Evolutionary conservation across 805 yeast species (phyloP).

Genomic region (Lipomyces kockii): DNA sequence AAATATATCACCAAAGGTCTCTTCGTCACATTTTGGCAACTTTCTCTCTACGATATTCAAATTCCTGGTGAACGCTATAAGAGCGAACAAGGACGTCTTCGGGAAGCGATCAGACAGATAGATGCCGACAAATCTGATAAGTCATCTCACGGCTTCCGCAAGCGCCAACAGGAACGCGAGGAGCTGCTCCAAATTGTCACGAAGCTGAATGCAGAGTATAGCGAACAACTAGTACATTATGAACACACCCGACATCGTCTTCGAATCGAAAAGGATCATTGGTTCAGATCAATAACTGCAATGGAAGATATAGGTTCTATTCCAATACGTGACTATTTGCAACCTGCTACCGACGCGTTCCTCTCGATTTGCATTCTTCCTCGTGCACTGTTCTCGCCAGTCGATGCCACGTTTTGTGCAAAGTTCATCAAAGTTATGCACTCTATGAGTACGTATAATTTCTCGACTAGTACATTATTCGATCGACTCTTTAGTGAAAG

Average conservation of each 20-base stretch:
- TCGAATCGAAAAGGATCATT: constrained; percentile 38
- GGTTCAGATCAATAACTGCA: constrained; percentile 40
- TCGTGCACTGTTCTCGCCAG: constrained; percentile 74
- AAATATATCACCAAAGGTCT: constrained; percentile 47
- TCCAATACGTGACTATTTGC: constrained; percentile 6
- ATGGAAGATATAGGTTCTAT: neutral
- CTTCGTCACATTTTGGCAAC: constrained; percentile 71
- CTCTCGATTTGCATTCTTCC: constrained; percentile 74
- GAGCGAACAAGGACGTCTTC: constrained; percentile 51
- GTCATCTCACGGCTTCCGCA: constrained; percentile 7
- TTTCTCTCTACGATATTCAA: constrained; percentile 71
- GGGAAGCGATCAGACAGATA: constrained; percentile 39
- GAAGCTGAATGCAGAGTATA: constrained; percentile 46
- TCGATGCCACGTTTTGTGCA: constrained; percentile 76
- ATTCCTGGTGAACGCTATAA: constrained; percentile 58
- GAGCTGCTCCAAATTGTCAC: constrained; percentile 18
- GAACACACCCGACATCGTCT: constrained; percentile 45
- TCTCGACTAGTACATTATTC: constrained; percentile 49
- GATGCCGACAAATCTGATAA: constrained; percentile 18
- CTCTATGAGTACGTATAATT: constrained; percentile 48
- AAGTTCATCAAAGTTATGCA: constrained; percentile 62
- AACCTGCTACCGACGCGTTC: constrained; percentile 46
- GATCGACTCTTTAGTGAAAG: constrained; percentile 51
- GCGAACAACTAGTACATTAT: constrained; percentile 53
- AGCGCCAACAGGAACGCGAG: constrained; percentile 18